A percentile compares a stretch with the other conserved stretches of the same genome.
Conservation (phyloP, 306 rosid species). For the Acacia melanoxylon region DNA sequence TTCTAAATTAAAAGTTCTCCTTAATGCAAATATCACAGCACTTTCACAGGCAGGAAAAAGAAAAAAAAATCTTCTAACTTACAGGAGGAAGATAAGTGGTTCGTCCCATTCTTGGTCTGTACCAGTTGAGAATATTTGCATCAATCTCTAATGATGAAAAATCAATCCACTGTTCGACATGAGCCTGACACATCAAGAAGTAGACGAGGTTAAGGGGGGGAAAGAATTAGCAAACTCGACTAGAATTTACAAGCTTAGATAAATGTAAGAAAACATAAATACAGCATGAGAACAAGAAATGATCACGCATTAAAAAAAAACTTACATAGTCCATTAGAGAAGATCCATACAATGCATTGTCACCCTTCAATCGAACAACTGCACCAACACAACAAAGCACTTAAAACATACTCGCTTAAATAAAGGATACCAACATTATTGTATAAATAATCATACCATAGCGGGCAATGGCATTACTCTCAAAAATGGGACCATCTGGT, state of each 20-base stretch:
- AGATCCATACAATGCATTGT: constrained; percentile 57
- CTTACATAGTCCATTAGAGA: constrained; percentile 67
- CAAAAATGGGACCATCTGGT: constrained; percentile 75
- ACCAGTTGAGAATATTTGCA: constrained; percentile 48
- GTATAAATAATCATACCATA: constrained; percentile 42
- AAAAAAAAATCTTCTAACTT: constrained; percentile 25
- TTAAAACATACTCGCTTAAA: not conserved
- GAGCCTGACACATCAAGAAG: constrained; percentile 56
- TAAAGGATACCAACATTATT: not conserved
- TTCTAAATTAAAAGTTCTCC: not conserved
- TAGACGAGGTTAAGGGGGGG: not conserved
- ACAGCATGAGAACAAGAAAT: not conserved
- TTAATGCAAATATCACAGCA: not conserved
- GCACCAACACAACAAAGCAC: constrained; percentile 32
- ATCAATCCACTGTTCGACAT: constrained; percentile 87
- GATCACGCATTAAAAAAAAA: not conserved
- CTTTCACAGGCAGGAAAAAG: not conserved
- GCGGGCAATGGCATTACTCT: constrained; percentile 93
- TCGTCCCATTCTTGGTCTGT: constrained; percentile 44
- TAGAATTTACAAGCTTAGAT: not conserved
- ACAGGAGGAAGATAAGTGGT: constrained; percentile 65
- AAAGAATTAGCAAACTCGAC: not conserved
- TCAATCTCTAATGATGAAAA: constrained; percentile 74
- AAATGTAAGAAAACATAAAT: not conserved
- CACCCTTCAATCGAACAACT: constrained; percentile 63